These are phyloP conservation scores for Lentinula detonsa DNA, from an alignment of 768 basidiomycete genomes.

Conservation along the genomic window DNA sequence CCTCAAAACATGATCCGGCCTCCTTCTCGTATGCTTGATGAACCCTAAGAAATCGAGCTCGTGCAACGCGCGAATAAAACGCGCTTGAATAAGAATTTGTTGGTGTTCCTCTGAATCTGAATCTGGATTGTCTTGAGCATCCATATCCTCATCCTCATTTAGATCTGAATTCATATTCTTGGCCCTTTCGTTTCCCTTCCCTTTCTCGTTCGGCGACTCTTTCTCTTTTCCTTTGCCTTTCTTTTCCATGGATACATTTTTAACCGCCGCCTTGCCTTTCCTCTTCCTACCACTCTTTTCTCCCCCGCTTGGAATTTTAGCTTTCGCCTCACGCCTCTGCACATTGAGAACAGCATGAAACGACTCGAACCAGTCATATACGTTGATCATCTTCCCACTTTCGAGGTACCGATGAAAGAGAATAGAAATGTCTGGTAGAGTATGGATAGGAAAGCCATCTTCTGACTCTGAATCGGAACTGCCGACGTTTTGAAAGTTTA, in stretches of 20 bases:
- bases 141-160: conserved; percentile 28
- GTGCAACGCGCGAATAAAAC: conserved; percentile 76
- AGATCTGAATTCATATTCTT: conserved; percentile 20
- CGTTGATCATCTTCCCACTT: conserved; percentile 77
- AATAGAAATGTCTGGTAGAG: conserved; percentile 70
- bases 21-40: conserved; percentile 73
- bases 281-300: neutral
- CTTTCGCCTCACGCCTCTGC: conserved; percentile 30
- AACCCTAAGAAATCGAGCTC: conserved; percentile 80
- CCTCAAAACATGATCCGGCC: conserved; percentile 68
- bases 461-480: conserved; percentile 4
- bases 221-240: neutral
- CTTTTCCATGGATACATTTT: conserved; percentile 1
- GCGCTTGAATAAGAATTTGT: conserved; percentile 60
- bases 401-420: conserved; percentile 73
- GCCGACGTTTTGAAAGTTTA: neutral
- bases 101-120: conserved; percentile 37
- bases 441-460: conserved; percentile 32
- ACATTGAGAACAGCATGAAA: conserved; percentile 64
- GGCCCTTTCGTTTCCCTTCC: conserved; percentile 21
- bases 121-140: conserved; percentile 17
- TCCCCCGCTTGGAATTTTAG: conserved; percentile 7
- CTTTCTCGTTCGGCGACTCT: conserved; percentile 14
- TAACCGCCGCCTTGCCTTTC: neutral
- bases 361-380: conserved; percentile 85